phyloP scores from a whole-genome alignment of 2,329 filamentous ascomycete species.

The Apiospora sp. region DNA sequence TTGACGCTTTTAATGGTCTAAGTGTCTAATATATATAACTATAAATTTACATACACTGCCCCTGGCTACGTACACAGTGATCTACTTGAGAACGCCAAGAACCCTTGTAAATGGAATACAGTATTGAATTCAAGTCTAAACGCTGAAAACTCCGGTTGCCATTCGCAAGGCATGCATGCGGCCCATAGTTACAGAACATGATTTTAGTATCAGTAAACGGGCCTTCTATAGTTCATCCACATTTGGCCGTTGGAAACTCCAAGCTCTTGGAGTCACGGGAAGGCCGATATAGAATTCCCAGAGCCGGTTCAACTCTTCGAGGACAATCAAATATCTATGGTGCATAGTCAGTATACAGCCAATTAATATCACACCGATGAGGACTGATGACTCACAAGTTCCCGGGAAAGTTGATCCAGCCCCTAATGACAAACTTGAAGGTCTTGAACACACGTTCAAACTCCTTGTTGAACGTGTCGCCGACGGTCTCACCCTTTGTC shows the following conservation, averaged over 20 bases:
- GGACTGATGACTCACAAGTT: constrained; percentile 68
- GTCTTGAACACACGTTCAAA: constrained; percentile 61
- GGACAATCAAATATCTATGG: constrained; percentile 44
- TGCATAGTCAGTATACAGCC: constrained; percentile 26
- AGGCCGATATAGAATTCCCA: constrained; percentile 62
- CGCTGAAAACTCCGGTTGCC: constrained; percentile 18
- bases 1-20: not conserved
- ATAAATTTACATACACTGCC: not conserved
- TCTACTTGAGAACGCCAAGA: constrained; percentile 11
- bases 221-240: constrained; percentile 56
- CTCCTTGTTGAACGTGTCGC: constrained; percentile 42
- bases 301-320: constrained; percentile 53
- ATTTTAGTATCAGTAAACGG: not conserved
- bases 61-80: not conserved
- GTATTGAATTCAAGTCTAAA: constrained; percentile 10
- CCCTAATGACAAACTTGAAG: constrained; percentile 70
- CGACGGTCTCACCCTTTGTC: not conserved
- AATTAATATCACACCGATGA: too few relatives aligned
- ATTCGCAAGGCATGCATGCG: constrained; percentile 8
- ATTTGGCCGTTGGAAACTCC: constrained; percentile 54
- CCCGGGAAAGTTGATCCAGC: constrained; percentile 75
- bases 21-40: not conserved
- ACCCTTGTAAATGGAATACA: not conserved
- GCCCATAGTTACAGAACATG: not conserved
- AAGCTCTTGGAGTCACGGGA: constrained; percentile 57